Percentiles rank a stretch among this genome's conserved stretches.
Evolutionary conservation across 768 basidiomycete species (phyloP).

Genomic region (Auriscalpium vulgare): DNA sequence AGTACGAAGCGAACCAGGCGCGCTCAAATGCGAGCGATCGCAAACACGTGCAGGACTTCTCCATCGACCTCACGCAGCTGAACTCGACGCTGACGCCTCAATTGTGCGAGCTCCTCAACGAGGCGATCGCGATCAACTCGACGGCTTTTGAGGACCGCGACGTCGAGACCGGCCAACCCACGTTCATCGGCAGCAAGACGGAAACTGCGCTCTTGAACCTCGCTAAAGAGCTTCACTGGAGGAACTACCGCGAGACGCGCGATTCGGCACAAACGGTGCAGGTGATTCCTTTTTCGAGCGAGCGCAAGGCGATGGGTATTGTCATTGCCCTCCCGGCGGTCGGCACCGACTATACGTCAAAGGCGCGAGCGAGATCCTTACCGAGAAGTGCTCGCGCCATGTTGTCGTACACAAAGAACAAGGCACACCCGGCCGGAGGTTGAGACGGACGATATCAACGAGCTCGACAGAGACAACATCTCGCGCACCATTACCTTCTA

Average conservation of each 20-base stretch:
- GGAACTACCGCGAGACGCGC: slow-evolving; percentile 57
- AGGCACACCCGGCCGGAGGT: slow-evolving; percentile 27
- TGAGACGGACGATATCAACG: slow-evolving; percentile 54
- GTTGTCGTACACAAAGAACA: slow-evolving; percentile 53
- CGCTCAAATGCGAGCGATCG: slow-evolving; percentile 57
- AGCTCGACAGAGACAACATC: slow-evolving; percentile 72
- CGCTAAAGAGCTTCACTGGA: slow-evolving; percentile 75
- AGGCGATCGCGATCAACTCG: slow-evolving; percentile 84
- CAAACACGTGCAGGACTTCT: slow-evolving; percentile 66
- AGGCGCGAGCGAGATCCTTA: slow-evolving; percentile 90
- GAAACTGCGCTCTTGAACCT: slow-evolving; percentile 88
- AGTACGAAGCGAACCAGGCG: slow-evolving; percentile 59
- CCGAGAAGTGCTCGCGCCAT: slow-evolving; percentile 64
- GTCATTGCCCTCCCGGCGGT: slow-evolving; percentile 56
- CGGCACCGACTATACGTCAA: slow-evolving; percentile 73
- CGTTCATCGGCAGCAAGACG: slow-evolving; percentile 91
- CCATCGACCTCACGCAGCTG: slow-evolving; percentile 71
- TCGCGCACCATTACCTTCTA: slow-evolving; percentile 94
- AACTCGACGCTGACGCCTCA: slow-evolving; percentile 53
- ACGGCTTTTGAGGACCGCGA: slow-evolving; percentile 88
- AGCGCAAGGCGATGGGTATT: slow-evolving; percentile 92
- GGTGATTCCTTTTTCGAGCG: slow-evolving; percentile 90
- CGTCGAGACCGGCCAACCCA: slow-evolving; percentile 44
- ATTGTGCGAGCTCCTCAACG: slow-evolving; percentile 65
- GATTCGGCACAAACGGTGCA: slow-evolving; percentile 59